Percentiles rank a stretch among this genome's conserved stretches.
These are phyloP conservation scores for Gymnopus androsaceus DNA, from an alignment of 1,284 basidiomycete genomes.

Conservation along the genomic window DNA sequence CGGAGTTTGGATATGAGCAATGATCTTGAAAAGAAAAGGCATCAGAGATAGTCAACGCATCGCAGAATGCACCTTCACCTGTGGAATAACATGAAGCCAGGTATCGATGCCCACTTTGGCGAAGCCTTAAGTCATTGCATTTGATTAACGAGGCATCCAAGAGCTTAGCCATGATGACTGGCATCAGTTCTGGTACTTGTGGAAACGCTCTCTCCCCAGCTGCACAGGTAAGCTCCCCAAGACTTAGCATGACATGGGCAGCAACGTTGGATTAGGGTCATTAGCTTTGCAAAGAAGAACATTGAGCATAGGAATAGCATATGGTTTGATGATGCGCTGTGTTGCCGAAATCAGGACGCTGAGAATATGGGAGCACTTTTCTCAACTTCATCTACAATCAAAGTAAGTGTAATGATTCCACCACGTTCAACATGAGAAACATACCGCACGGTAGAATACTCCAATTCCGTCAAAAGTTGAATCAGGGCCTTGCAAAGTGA, in stretches of 20 bases:
- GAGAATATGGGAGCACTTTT: conserved; percentile 89
- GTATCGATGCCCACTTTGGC: conserved; percentile 93
- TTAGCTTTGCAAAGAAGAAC: conserved; percentile 89
- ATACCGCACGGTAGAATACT: conserved; percentile 91
- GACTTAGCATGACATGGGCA: conserved; percentile 90
- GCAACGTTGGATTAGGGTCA: conserved; percentile 85
- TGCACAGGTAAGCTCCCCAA: conserved; percentile 92
- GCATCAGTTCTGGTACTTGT: conserved; percentile 86
- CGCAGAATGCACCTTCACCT: conserved; percentile 51
- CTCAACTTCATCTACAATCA: conserved; percentile 72
- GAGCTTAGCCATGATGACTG: conserved; percentile 86
- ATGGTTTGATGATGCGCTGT: conserved; percentile 93
- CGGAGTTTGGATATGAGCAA: conserved; percentile 97
- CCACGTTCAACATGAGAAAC: conserved; percentile 22
- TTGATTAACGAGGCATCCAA: conserved; percentile 85
- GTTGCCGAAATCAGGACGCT: conserved; percentile 89
- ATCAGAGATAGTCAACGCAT: not conserved
- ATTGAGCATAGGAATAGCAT: conserved; percentile 93
- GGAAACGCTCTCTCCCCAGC: conserved; percentile 91
- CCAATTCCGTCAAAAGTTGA: conserved; percentile 94
- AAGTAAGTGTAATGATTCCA: conserved; percentile 15
- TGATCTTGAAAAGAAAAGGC: conserved; percentile 79
- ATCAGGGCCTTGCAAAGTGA: conserved; percentile 95
- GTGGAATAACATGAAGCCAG: conserved; percentile 98
- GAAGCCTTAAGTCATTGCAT: conserved; percentile 90